These are phyloP conservation scores for Vicia villosa DNA, from an alignment of 306 rosid genomes.

Conservation along the genomic window DNA sequence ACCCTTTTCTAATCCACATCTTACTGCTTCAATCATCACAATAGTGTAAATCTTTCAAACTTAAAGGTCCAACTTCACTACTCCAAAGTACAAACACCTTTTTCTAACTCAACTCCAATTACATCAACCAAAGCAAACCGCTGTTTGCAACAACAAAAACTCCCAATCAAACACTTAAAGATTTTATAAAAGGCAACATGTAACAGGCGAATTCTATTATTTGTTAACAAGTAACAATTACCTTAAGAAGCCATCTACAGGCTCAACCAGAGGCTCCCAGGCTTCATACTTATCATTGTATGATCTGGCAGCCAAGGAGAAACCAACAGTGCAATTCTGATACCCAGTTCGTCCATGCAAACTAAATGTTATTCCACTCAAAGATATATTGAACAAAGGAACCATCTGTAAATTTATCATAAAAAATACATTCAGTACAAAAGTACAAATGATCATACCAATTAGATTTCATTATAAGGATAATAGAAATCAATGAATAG, in stretches of 20 bases:
- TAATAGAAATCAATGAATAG: not conserved
- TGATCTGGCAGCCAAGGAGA: slow-evolving; percentile 88
- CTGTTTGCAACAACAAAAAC: not conserved
- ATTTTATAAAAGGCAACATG: slow-evolving; percentile 23
- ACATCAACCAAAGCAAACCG: slow-evolving; percentile 5
- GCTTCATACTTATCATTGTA: slow-evolving; percentile 88
- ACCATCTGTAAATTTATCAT: slow-evolving; percentile 73
- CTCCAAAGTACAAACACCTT: slow-evolving; percentile 5
- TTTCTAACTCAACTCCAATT: slow-evolving; percentile 1
- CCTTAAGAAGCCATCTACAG: slow-evolving; percentile 90
- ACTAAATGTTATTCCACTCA: slow-evolving; percentile 69
- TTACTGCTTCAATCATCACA: not conserved
- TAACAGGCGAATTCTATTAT: not conserved
- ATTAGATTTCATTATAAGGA: slow-evolving; percentile 21
- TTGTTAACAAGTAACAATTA: slow-evolving; percentile 24
- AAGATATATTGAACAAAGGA: slow-evolving; percentile 90
- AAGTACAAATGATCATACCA: slow-evolving; percentile 1
- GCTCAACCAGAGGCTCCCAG: slow-evolving; percentile 98
- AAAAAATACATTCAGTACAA: slow-evolving; percentile 33
- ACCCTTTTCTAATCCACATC: not conserved
- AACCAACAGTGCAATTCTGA: slow-evolving; percentile 68
- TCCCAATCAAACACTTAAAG: slow-evolving; percentile 16
- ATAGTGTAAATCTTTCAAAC: not conserved
- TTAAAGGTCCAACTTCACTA: slow-evolving; percentile 1
- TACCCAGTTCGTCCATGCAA: slow-evolving; percentile 78